Conservation (phyloP, 2,329 filamentous ascomycete genomes). For the Xylaria sp. region DNA sequence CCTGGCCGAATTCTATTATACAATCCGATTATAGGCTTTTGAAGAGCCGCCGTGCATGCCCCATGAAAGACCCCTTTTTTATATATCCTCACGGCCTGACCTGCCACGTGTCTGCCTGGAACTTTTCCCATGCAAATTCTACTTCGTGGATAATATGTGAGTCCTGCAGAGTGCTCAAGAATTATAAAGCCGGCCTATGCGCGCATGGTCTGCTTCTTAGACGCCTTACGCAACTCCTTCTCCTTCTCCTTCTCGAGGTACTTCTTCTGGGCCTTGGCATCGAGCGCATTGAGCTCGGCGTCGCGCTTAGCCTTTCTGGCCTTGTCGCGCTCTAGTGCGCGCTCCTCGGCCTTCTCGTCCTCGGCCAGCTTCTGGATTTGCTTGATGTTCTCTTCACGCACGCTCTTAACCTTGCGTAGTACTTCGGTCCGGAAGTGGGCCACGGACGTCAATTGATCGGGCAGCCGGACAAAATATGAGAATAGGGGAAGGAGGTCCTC, state of each 20-base stretch:
- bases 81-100: conserved; percentile 4
- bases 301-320: conserved; percentile 91
- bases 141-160: background rate
- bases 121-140: background rate
- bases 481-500: conserved; percentile 77
- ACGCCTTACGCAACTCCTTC: conserved; percentile 70
- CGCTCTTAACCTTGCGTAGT: conserved; percentile 80
- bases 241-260: conserved; percentile 83
- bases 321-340: conserved; percentile 75
- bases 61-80: conserved; percentile 9
- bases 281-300: conserved; percentile 77
- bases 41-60: conserved; percentile 10
- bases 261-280: conserved; percentile 86
- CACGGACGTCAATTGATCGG: conserved; percentile 78
- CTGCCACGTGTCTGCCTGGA: background rate
- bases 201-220: conserved; percentile 65
- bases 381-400: conserved; percentile 81
- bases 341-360: conserved; percentile 82
- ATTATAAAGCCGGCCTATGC: conserved; percentile 40
- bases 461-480: conserved; percentile 82
- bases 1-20: no score
- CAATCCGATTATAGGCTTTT: conserved; percentile 26
- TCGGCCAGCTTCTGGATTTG: conserved; percentile 84
- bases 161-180: background rate
- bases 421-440: conserved; percentile 94